A percentile compares a stretch with the other conserved stretches of the same genome.
Evolutionary conservation across 2,329 filamentous ascomycete genomes (phyloP).

Genomic region (Bipolaris victoriae): DNA sequence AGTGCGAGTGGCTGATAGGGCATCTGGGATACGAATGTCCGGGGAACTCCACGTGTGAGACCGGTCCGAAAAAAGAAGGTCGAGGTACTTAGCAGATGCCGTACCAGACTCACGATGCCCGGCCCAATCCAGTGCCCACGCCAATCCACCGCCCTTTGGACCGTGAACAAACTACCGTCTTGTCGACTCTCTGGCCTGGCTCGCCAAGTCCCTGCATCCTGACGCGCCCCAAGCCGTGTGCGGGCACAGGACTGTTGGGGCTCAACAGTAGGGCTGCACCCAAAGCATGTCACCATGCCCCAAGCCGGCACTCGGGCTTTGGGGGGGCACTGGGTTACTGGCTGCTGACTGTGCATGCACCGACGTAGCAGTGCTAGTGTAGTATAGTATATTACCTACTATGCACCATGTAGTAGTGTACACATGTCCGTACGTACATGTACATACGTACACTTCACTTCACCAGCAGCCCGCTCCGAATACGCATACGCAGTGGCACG

Average conservation of each 20-base stretch:
- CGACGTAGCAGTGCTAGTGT: not conserved
- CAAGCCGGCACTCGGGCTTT: too few relatives aligned
- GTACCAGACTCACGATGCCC: slow-evolving; percentile 1
- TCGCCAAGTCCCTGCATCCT: not conserved
- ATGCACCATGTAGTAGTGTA: not conserved
- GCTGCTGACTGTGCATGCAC: not conserved
- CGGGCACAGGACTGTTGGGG: not conserved
- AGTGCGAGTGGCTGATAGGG: slow-evolving; percentile 6
- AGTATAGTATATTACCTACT: not conserved
- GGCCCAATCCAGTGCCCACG: slow-evolving; percentile 2
- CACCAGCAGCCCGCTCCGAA: not conserved
- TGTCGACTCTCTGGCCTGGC: not conserved
- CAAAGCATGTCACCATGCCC: too few relatives aligned
- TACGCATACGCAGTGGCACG: not conserved
- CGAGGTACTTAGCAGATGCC: not conserved
- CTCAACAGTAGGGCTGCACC: not conserved
- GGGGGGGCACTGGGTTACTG: not conserved
- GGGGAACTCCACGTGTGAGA: slow-evolving; percentile 17
- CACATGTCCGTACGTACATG: too few relatives aligned
- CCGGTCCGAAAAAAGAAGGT: slow-evolving; percentile 16
- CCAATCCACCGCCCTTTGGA: not conserved
- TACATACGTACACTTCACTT: not conserved
- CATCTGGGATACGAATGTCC: slow-evolving; percentile 7
- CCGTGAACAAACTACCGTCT: not conserved
- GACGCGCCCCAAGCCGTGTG: not conserved